These are phyloP conservation scores for Danielozyma ontarioensis DNA, from an alignment of 805 yeast species.

Conservation along the genomic window DNA sequence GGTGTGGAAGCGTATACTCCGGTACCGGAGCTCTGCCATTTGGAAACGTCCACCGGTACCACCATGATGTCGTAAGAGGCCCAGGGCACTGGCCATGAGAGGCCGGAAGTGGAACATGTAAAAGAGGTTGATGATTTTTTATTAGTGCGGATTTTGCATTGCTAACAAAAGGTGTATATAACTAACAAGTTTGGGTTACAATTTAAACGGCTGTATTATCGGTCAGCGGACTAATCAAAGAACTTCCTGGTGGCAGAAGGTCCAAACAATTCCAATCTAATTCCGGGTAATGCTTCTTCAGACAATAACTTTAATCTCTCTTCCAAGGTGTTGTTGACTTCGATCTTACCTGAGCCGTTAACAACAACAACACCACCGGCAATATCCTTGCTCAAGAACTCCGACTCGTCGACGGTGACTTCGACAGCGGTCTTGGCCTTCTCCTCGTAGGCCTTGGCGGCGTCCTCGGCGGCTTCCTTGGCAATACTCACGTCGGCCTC, in stretches of 20 bases:
- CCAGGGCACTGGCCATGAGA: too few relatives aligned
- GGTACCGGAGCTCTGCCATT: too few relatives aligned
- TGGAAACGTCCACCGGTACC: too few relatives aligned
- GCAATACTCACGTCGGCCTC: slow-evolving; percentile 59
- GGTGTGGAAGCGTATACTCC: too few relatives aligned
- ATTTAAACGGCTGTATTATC: too few relatives aligned
- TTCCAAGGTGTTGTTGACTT: slow-evolving; percentile 87
- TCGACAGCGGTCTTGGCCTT: slow-evolving; percentile 55
- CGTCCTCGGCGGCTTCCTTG: slow-evolving; percentile 55
- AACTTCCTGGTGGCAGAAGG: slow-evolving; percentile 82
- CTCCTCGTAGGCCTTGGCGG: slow-evolving; percentile 58
- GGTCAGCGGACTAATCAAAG: too few relatives aligned
- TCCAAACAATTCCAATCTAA: slow-evolving; percentile 86
- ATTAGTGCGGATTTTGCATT: too few relatives aligned
- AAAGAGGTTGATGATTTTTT: neutral
- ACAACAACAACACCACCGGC: slow-evolving; percentile 84
- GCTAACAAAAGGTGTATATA: too few relatives aligned
- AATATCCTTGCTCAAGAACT: slow-evolving; percentile 54
- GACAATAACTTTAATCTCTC: slow-evolving; percentile 84
- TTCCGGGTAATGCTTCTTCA: slow-evolving; percentile 85
- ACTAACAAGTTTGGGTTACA: too few relatives aligned
- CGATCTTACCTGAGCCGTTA: slow-evolving; percentile 75
- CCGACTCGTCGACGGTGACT: slow-evolving; percentile 50
- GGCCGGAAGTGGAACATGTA: too few relatives aligned
- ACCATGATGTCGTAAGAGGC: too few relatives aligned